Percentiles rank a stretch among this genome's conserved stretches.
phyloP scores from a whole-genome alignment of 257 asterid species.

The Capsicum pubescens region DNA sequence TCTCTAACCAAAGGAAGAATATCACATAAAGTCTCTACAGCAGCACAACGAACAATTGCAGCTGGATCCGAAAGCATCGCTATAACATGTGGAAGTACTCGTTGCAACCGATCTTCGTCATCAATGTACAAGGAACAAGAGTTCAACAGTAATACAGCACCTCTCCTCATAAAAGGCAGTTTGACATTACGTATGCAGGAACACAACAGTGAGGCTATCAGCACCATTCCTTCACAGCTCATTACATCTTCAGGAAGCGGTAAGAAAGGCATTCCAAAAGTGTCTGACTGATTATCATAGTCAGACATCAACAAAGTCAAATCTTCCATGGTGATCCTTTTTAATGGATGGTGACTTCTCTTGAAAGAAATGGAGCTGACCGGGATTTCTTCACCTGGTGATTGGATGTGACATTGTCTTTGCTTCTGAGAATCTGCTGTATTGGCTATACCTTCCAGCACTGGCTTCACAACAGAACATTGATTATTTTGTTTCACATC shows the following conservation, averaged over 20 bases:
- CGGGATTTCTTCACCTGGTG: slow-evolving; percentile 82
- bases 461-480: slow-evolving; percentile 47
- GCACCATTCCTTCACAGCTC: slow-evolving; percentile 89
- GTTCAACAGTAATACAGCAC: slow-evolving; percentile 87
- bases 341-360: slow-evolving; percentile 82
- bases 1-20: slow-evolving; percentile 95
- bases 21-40: slow-evolving; percentile 92
- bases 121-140: slow-evolving; percentile 92
- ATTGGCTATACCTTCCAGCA: slow-evolving; percentile 50
- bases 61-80: slow-evolving; percentile 96
- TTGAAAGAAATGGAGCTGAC: slow-evolving; percentile 69
- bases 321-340: slow-evolving; percentile 72
- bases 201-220: slow-evolving; percentile 94
- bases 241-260: slow-evolving; percentile 83
- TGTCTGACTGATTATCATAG: slow-evolving; percentile 86
- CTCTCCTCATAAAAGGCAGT: slow-evolving; percentile 92
- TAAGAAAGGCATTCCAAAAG: slow-evolving; percentile 90
- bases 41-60: slow-evolving; percentile 98
- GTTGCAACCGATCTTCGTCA: slow-evolving; percentile 94
- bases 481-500: slow-evolving; percentile 67
- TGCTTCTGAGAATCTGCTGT: slow-evolving; percentile 48
- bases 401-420: slow-evolving; percentile 58
- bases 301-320: slow-evolving; percentile 69
- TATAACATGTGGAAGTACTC: slow-evolving; percentile 95
- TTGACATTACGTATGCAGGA: slow-evolving; percentile 96